Evolutionary conservation across 164 flowering plant genomes (phyloP).

Genomic region (Magnolia officinalis): DNA sequence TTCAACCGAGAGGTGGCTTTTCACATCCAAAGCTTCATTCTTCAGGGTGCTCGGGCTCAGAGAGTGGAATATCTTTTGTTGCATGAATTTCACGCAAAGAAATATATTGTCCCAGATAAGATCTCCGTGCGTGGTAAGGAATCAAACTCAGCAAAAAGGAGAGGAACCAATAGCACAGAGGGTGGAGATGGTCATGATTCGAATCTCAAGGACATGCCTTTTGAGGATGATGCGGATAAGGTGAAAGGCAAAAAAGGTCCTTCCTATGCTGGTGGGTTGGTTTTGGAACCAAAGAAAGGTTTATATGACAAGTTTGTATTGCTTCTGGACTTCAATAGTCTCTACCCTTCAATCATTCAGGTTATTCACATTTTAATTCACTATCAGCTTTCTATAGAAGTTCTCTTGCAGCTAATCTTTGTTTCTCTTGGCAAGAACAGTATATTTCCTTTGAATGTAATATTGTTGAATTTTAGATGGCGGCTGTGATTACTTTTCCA

Average conservation of each 20-base stretch:
- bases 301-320: slow-evolving; percentile 92
- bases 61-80: slow-evolving; percentile 92
- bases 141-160: slow-evolving; percentile 51
- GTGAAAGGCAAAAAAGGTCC: slow-evolving; percentile 84
- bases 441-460: neutral
- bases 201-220: slow-evolving; percentile 31
- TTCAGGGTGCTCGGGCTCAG: slow-evolving; percentile 98
- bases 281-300: slow-evolving; percentile 96
- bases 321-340: slow-evolving; percentile 98
- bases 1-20: slow-evolving; percentile 1
- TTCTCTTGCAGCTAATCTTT: neutral
- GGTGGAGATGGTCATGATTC: slow-evolving; percentile 43
- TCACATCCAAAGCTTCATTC: slow-evolving; percentile 8
- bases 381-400: neutral
- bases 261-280: slow-evolving; percentile 88
- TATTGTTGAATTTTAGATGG: neutral
- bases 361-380: slow-evolving; percentile 28
- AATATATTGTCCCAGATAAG: slow-evolving; percentile 93
- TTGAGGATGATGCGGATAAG: slow-evolving; percentile 41
- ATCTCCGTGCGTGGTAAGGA: slow-evolving; percentile 52
- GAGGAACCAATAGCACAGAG: slow-evolving; percentile 36
- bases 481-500: neutral
- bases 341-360: slow-evolving; percentile 99
- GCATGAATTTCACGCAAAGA: slow-evolving; percentile 92
- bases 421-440: neutral